These are phyloP conservation scores for Puccinellia tenuiflora DNA, from an alignment of 176 grass and related monocot genomes.

Conservation along the genomic window DNA sequence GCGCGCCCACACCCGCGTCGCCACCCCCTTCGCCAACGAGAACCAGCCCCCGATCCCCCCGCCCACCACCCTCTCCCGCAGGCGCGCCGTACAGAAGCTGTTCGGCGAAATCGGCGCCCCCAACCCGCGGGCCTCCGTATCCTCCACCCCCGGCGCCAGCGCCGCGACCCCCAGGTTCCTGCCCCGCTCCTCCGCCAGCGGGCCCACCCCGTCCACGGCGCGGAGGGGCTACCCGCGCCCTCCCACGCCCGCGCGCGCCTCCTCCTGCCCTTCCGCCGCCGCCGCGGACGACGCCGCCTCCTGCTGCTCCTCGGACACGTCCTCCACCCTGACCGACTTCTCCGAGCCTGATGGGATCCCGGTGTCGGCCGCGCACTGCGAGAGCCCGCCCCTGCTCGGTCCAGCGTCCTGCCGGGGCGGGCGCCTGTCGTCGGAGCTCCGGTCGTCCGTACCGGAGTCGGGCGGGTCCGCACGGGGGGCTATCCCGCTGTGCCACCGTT, in stretches of 20 bases:
- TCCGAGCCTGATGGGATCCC: conserved; percentile 43
- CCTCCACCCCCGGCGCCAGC: not conserved
- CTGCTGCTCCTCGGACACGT: conserved; percentile 37
- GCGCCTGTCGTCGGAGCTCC: conserved; percentile 43
- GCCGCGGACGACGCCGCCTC: conserved; percentile 17
- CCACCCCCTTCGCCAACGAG: conserved; percentile 60
- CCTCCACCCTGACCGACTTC: conserved; percentile 39
- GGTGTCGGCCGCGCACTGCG: conserved; percentile 29
- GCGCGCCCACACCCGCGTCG: conserved; percentile 10
- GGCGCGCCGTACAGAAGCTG: conserved; percentile 56
- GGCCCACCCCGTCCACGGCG: not conserved
- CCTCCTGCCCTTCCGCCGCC: conserved; percentile 14
- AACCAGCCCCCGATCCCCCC: conserved; percentile 37
- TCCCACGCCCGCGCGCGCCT: conserved; percentile 43
- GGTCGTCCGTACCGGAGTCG: conserved; percentile 64
- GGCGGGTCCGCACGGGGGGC: conserved; percentile 39
- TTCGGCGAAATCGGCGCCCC: conserved; percentile 46
- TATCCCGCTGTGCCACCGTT: conserved; percentile 62
- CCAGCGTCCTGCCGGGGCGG: conserved; percentile 33
- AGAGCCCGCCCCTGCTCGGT: conserved; percentile 64
- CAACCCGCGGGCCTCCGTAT: conserved; percentile 15
- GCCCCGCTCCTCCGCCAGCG: conserved; percentile 28
- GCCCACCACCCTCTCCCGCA: conserved; percentile 27
- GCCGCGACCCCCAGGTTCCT: conserved; percentile 9
- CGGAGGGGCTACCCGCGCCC: conserved; percentile 34